A percentile compares a stretch with the other conserved stretches of the same genome.
Conservation (phyloP, 73 alveolate genomes). For the Tetrahymena malaccensis region DNA sequence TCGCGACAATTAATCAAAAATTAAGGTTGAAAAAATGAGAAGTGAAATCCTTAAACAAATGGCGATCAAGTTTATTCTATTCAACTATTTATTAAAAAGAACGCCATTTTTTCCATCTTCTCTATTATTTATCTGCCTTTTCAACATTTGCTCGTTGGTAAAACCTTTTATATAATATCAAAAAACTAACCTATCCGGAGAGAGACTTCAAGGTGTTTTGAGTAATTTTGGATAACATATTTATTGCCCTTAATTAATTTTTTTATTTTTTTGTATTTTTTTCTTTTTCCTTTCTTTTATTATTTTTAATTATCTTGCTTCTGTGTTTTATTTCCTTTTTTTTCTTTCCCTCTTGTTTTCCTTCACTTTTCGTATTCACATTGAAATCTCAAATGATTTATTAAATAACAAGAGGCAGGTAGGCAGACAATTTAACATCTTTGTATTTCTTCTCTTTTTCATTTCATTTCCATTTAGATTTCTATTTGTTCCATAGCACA, state of each 20-base stretch:
- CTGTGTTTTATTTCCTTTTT: background rate
- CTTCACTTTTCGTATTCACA: background rate
- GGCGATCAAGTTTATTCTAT: background rate
- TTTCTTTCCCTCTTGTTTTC: background rate
- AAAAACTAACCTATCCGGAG: constrained; percentile 1
- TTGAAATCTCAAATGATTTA: background rate
- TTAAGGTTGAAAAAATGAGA: background rate
- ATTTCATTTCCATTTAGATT: background rate
- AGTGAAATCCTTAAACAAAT: background rate
- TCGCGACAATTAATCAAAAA: background rate
- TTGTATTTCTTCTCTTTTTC: background rate
- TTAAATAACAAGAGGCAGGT: background rate
- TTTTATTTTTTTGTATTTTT: background rate
- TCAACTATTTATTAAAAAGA: background rate
- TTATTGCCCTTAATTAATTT: background rate
- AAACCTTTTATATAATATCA: background rate
- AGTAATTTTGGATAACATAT: background rate
- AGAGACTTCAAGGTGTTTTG: background rate
- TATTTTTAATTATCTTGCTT: background rate
- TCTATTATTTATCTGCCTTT: background rate
- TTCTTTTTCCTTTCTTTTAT: background rate
- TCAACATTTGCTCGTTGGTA: background rate
- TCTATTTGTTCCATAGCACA: background rate
- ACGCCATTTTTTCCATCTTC: background rate
- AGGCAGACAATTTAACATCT: background rate